Percentiles rank a stretch among this genome's conserved stretches.
These are phyloP conservation scores for Pythium monospermum DNA, from an alignment of 352 stramenopile genomes.

Conservation along the genomic window DNA sequence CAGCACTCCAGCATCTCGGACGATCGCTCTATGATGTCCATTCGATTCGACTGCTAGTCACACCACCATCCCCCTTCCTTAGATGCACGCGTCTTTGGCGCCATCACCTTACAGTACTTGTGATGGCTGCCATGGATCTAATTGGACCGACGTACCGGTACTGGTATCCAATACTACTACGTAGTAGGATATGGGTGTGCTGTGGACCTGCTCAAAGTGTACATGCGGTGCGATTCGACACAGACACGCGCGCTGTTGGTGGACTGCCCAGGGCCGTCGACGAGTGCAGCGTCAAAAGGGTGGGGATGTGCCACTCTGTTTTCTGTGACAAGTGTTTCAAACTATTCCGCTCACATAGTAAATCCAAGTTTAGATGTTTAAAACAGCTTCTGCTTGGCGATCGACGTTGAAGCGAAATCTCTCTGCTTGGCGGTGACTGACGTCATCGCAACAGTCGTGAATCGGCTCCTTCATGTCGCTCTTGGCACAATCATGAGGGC, in stretches of 20 bases:
- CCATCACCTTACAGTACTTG: no score
- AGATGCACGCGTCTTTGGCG: no score
- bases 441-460: constrained; percentile 11
- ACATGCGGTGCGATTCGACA: background rate
- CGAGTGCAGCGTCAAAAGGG: constrained; percentile 7
- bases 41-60: no score
- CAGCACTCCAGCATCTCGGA: no score
- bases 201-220: background rate
- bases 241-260: background rate
- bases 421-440: constrained; percentile 14
- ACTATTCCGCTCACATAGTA: background rate
- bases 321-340: constrained; percentile 1
- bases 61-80: no score
- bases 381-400: constrained; percentile 4
- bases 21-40: no score
- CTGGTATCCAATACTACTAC: no score
- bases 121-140: no score
- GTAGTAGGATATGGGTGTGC: constrained; percentile 4
- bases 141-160: no score
- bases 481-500: no score
- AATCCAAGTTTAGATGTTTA: constrained; percentile 4
- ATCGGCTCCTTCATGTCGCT: no score
- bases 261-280: no score
- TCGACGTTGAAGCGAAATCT: constrained; percentile 20
- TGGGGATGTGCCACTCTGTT: background rate